Conservation (phyloP, 129 eudicot species). For the Escallonia herrerae region DNA sequence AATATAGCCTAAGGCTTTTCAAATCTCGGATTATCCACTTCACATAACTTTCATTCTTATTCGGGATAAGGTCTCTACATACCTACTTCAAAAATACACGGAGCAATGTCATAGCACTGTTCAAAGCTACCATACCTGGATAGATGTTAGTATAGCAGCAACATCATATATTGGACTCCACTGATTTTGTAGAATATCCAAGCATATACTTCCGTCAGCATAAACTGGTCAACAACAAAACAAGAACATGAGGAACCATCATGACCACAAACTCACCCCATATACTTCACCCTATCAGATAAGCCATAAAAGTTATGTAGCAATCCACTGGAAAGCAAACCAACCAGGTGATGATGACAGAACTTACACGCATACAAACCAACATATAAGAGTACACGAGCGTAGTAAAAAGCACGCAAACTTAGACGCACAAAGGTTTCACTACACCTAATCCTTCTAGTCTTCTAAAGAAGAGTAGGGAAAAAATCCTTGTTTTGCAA, state of each 20-base stretch:
- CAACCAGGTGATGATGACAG: not conserved
- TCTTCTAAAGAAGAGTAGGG: not conserved
- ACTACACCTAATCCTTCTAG: too few species aligned
- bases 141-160: slow-evolving; percentile 52
- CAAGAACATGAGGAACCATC: not conserved
- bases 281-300: not conserved
- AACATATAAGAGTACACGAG: too few species aligned
- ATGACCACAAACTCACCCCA: not conserved
- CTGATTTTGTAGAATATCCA: slow-evolving; percentile 51
- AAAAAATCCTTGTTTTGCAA: not conserved
- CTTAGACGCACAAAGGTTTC: too few species aligned
- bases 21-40: too few species aligned
- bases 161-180: slow-evolving; percentile 64
- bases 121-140: slow-evolving; percentile 33
- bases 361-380: too few species aligned
- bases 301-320: too few species aligned
- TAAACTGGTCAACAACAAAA: slow-evolving; percentile 27
- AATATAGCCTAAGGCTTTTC: too few species aligned
- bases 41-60: too few species aligned
- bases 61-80: too few species aligned
- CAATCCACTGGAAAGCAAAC: not conserved
- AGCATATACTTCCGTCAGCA: slow-evolving; percentile 57
- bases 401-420: too few species aligned
- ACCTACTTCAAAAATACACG: too few species aligned
- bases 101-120: too few species aligned